Base-by-base conservation (phyloP, 176 grass and related monocot species). In the Bromus sterilis region DNA sequence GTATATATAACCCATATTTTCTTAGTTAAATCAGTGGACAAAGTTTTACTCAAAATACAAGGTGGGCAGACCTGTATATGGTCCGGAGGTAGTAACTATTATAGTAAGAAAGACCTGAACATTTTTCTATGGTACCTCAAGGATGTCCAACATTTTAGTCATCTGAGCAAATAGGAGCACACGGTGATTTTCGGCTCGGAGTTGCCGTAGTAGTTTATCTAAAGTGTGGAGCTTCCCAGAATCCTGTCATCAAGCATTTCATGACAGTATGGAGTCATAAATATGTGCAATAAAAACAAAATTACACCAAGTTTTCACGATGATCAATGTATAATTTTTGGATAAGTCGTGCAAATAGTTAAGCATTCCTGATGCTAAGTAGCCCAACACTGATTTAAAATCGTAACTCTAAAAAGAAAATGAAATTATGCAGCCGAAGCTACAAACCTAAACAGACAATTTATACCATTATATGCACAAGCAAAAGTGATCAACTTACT, bases 71-170 rank as follows among this genome's bases (percentile, higher is more conserved):
- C 48, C 48, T 53, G 16, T 20, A 53, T 53, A 21, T 6, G 20
- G 18, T 21, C 48, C 2, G 7, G 48, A 53, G 48, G 36, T 21
- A 75, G 63, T 49, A n/a, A 64, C 42, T 20, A 75, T 15, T 44
- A 44, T 71, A 14, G 13, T 13, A 71, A 71, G 24, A 26, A 71
- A 30, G 16, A 34, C 44, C 33, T n/a, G 29, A 79, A 78, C 39
- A 28, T 46, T 67, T 46, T 71, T 29, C 29, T 41, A 24, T 78
- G 65, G 55, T 93, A 99, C 97, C 97, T 99, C 97, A 66, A 99
- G 93, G 82, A 96, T 99, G 85, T 99, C 88, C 75, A 99, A 87
- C 97, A 99, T 99, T 92, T 99, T 99, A 86, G 97, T 99, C 97
- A 99, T 99, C 85, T 99, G 97, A 67, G 93, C 93, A 84, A 99